Conservation (phyloP, 1,284 basidiomycete species). For the Hypsizygus ulmarius region DNA sequence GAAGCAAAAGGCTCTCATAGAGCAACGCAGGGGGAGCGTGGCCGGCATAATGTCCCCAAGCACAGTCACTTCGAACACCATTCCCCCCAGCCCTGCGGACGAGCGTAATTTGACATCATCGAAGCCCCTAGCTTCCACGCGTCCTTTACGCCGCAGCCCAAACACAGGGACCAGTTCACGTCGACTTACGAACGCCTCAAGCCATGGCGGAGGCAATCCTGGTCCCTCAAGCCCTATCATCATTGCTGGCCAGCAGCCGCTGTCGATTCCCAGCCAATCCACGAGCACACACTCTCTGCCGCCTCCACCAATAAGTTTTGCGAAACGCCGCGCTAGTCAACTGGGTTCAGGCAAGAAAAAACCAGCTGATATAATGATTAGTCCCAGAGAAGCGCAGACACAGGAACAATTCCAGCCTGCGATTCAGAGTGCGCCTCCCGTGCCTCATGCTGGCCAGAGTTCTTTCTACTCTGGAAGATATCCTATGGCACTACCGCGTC, state of each 20-base stretch:
- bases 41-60: constrained; percentile 38
- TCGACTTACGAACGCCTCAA: constrained; percentile 20
- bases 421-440: constrained; percentile 72
- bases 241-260: constrained; percentile 23
- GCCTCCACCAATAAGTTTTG: constrained; percentile 71
- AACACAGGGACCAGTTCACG: constrained; percentile 29
- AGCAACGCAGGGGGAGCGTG: constrained; percentile 61
- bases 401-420: constrained; percentile 55
- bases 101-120: constrained; percentile 21
- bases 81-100: constrained; percentile 22
- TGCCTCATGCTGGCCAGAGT: constrained; percentile 50
- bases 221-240: constrained; percentile 30
- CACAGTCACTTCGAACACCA: constrained; percentile 18
- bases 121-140: constrained; percentile 19
- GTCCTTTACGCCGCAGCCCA: constrained; percentile 38
- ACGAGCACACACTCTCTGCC: constrained; percentile 43
- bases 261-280: constrained; percentile 14
- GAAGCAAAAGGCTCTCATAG: constrained; percentile 66
- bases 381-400: constrained; percentile 56
- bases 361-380: constrained; percentile 75
- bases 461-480: constrained; percentile 37
- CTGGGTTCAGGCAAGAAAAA: constrained; percentile 60
- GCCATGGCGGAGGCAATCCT: constrained; percentile 18
- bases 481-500: constrained; percentile 63
- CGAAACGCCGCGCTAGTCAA: constrained; percentile 63